Evolutionary conservation across 768 basidiomycete species (phyloP).

Genomic region (Termitomyces heimii): DNA sequence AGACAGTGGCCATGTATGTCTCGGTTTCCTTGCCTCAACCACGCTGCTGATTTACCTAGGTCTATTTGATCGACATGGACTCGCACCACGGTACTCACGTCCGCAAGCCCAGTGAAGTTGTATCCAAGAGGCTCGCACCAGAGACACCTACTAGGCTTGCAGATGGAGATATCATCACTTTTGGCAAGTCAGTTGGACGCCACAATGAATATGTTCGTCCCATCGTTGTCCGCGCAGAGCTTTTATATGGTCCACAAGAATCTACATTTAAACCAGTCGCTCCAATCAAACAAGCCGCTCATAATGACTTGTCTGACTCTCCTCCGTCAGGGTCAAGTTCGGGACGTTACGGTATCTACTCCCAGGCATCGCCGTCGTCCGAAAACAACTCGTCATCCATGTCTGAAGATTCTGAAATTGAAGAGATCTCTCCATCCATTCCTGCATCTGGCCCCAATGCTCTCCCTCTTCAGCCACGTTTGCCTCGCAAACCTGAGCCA

Average conservation of each 20-base stretch:
- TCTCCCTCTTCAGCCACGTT: constrained; percentile 16
- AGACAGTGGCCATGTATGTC: constrained; percentile 61
- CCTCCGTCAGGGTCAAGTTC: constrained; percentile 25
- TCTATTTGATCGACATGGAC: constrained; percentile 60
- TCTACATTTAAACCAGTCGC: constrained; percentile 19
- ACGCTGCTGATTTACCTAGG: constrained; percentile 33
- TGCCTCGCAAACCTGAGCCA: constrained; percentile 1
- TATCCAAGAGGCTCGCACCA: constrained; percentile 43
- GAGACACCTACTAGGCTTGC: constrained; percentile 51
- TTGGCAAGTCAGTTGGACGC: constrained; percentile 71
- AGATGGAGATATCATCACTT: constrained; percentile 69
- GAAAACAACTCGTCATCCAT: constrained; percentile 27
- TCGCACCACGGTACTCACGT: constrained; percentile 79
- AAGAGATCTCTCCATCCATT: constrained; percentile 30
- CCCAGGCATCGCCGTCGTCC: constrained; percentile 38
- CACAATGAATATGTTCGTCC: constrained; percentile 57
- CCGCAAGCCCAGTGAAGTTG: constrained; percentile 42
- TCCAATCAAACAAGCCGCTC: constrained; percentile 18
- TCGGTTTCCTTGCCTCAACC: constrained; percentile 2
- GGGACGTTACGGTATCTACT: constrained; percentile 60
- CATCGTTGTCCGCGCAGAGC: constrained; percentile 53
- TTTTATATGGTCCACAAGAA: constrained; percentile 28
- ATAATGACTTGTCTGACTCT: constrained; percentile 5
- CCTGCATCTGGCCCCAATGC: constrained; percentile 22
- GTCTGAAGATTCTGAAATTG: constrained; percentile 46